Percentiles rank a stretch among this genome's conserved stretches.
phyloP scores from a whole-genome alignment of 2,329 filamentous ascomycete species.

The Trichoderma cornu-damae region DNA sequence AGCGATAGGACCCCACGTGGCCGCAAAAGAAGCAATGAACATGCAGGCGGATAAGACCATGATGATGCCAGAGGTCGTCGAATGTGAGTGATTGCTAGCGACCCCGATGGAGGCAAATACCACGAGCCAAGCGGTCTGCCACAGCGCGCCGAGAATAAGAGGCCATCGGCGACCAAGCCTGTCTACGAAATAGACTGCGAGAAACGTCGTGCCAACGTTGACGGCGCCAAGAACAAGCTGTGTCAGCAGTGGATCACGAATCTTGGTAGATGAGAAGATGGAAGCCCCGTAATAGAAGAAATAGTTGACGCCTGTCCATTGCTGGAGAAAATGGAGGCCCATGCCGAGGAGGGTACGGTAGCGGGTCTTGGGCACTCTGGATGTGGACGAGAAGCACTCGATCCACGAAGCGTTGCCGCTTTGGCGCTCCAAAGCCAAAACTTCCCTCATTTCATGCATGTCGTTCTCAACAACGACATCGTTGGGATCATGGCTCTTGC shows the following conservation, averaged over 20 bases:
- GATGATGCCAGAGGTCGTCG: conserved; percentile 51
- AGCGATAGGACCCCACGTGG: conserved; percentile 64
- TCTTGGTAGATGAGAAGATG: conserved; percentile 62
- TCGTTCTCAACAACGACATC: conserved; percentile 47
- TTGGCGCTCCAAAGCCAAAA: conserved; percentile 41
- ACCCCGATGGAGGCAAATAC: conserved; percentile 58
- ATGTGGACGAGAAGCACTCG: conserved; percentile 57
- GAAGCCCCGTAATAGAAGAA: conserved; percentile 63
- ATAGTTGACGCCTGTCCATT: conserved; percentile 59
- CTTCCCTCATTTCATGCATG: conserved; percentile 46
- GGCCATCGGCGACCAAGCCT: conserved; percentile 63
- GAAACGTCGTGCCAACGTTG: conserved; percentile 63
- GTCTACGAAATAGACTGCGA: conserved; percentile 64
- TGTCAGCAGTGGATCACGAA: conserved; percentile 60
- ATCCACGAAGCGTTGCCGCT: conserved; percentile 48
- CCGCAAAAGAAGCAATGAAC: conserved; percentile 68
- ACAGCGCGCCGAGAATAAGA: conserved; percentile 59
- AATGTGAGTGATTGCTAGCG: conserved; percentile 32
- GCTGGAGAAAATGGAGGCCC: conserved; percentile 60
- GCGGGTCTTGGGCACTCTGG: conserved; percentile 49
- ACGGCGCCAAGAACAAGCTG: conserved; percentile 64
- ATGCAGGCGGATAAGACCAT: conserved; percentile 70
- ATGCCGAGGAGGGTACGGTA: conserved; percentile 63
- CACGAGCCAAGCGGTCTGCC: conserved; percentile 61
- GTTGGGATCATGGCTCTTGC: conserved; percentile 43